These are phyloP conservation scores for Gautieria morchelliformis DNA, from an alignment of 768 basidiomycete genomes.

Conservation along the genomic window DNA sequence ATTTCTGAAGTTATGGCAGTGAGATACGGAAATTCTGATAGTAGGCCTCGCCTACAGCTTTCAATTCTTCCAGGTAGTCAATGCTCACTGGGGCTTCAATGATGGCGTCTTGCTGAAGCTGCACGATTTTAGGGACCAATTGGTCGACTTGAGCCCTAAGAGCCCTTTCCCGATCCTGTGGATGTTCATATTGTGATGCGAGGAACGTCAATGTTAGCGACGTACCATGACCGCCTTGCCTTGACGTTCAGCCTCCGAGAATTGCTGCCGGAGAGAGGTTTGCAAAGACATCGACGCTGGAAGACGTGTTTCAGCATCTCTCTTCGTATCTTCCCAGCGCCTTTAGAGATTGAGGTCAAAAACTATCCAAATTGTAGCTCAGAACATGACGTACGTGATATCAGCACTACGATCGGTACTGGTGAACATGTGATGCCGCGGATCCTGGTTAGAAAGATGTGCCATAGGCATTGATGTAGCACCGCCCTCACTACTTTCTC, in stretches of 20 bases:
- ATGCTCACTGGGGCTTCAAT: constrained; percentile 61
- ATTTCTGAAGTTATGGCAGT: constrained; percentile 33
- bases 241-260: background rate
- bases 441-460: constrained; percentile 22
- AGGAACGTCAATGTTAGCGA: background rate
- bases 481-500: constrained; percentile 53
- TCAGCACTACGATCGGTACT: constrained; percentile 40
- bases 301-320: constrained; percentile 23
- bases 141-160: background rate
- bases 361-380: background rate
- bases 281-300: background rate
- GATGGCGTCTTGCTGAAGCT: constrained; percentile 36
- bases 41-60: constrained; percentile 31
- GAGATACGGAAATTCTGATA: background rate
- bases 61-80: constrained; percentile 43
- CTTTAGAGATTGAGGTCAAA: constrained; percentile 23
- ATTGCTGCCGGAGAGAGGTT: background rate
- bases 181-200: background rate
- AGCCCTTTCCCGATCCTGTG: background rate
- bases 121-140: background rate
- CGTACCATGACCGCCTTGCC: background rate
- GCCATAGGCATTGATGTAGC: constrained; percentile 37
- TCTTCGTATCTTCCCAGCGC: constrained; percentile 33
- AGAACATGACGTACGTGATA: constrained; percentile 29
- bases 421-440: constrained; percentile 40